Evolutionary conservation across 192 early-diverging fungal species (phyloP), one percentile per base, ranked within the genome.

Genomic region (Linnemannia elongata): DNA sequence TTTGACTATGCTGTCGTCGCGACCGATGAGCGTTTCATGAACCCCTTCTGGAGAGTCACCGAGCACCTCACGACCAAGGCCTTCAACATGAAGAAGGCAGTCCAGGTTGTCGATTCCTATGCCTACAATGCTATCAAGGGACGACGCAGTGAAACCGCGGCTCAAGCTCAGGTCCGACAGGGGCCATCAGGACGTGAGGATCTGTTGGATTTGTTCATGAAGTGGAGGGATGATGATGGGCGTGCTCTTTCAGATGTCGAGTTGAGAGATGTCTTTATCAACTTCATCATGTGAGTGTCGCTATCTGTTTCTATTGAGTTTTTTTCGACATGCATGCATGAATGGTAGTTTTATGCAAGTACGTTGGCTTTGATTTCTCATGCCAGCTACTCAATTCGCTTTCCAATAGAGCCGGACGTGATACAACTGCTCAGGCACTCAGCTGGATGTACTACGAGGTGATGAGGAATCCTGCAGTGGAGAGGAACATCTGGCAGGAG

Each of bases 381-480:
- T 13, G 45, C 10, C 1, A 33, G 75, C 33, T 63, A 52, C 38
- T 68, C 10, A n/a, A n/a, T n/a, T n/a, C n/a, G n/a, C n/a, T n/a
- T 13, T 66, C 15, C 30, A 30, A 15, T 15, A 75, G 75, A 72
- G 75, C 77, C 30, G 92, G 93, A 79, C 88, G 94, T 78, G 89
- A 93, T 86, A 89, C 93, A 45, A 93, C 93, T 54, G 89, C 95
- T 27, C 89, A 93, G 76, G 88, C 89, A 1, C 81, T 94, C 20
- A 78, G 80, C 33, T 94, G 94, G 93, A 90, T 92, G 71, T 77
- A 91, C 38, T 90, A 87, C 54, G 52, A 77, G 30, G 79, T 94
- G 15, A 72, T 88, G 81, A 76, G 7, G 76, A 78, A 91, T 69
- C 91, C 91, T 4, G 55, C 57, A 8, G 78, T 85, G 0, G 87